Percentiles rank a stretch among this genome's conserved stretches.
phyloP scores from a whole-genome alignment of 257 asterid genomes.

The Petrea volubilis region DNA sequence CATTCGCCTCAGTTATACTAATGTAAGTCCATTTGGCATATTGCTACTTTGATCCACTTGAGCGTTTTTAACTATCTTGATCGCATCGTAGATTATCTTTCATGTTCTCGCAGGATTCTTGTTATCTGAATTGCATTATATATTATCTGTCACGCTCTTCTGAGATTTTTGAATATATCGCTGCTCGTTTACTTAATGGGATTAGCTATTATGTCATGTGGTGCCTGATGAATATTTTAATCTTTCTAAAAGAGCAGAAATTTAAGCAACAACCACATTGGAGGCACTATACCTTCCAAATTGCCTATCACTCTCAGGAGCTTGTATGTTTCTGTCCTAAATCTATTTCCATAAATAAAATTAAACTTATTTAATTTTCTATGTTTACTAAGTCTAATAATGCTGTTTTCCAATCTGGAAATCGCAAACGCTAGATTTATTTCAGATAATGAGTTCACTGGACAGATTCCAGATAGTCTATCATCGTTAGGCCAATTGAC shows the following conservation, averaged over 20 bases:
- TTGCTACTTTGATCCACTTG: neutral
- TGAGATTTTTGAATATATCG: neutral
- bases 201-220: neutral
- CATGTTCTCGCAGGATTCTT: neutral
- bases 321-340: constrained; percentile 59
- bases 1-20: constrained; percentile 60
- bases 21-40: constrained; percentile 50
- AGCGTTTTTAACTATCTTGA: too few species aligned
- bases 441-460: constrained; percentile 69
- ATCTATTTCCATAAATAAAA: neutral
- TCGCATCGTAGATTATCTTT: too few species aligned
- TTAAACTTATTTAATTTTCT: neutral
- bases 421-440: constrained; percentile 47
- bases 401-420: constrained; percentile 21
- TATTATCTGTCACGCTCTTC: neutral
- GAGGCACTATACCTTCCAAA: constrained; percentile 71
- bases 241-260: constrained; percentile 46
- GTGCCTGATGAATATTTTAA: constrained; percentile 14
- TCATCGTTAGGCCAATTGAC: constrained; percentile 59
- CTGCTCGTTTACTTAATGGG: neutral
- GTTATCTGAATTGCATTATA: too few species aligned
- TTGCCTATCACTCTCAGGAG: constrained; percentile 67
- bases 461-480: constrained; percentile 58
- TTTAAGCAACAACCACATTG: constrained; percentile 81
- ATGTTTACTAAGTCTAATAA: constrained; percentile 14